Percentiles rank a stretch among this genome's conserved stretches.
Evolutionary conservation across 306 rosid species (phyloP).

Genomic region (Ceratonia siliqua): DNA sequence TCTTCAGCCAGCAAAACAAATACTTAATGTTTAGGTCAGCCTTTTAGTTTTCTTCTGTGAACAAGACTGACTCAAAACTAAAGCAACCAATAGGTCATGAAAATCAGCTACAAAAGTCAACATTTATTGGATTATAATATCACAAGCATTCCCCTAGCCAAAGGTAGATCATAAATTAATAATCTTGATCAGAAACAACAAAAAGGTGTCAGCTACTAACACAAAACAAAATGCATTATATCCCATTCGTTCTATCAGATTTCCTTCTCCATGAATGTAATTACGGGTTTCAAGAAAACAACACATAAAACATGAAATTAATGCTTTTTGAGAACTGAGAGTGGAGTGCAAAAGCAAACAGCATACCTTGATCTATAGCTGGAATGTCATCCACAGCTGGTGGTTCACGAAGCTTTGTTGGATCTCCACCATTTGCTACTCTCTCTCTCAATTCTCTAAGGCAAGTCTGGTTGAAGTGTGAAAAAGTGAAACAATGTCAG

Average conservation of each 20-base stretch:
- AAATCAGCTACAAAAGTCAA: too few species aligned
- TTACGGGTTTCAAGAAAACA: constrained; percentile 14
- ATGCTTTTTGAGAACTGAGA: constrained; percentile 1
- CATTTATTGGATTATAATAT: too few species aligned
- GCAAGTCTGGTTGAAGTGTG: constrained; percentile 49
- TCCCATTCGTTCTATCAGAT: neutral
- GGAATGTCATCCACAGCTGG: constrained; percentile 47
- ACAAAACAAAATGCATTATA: neutral
- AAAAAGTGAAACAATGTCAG: neutral
- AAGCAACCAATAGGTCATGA: too few species aligned
- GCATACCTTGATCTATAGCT: constrained; percentile 56
- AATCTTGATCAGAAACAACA: too few species aligned
- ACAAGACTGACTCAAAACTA: too few species aligned
- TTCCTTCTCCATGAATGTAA: neutral
- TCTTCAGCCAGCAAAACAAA: too few species aligned
- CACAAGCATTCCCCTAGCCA: too few species aligned
- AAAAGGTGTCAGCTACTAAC: too few species aligned
- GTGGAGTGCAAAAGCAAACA: constrained; percentile 15
- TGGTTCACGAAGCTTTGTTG: constrained; percentile 69
- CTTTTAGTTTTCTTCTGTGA: too few species aligned
- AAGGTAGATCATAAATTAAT: too few species aligned
- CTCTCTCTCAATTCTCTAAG: constrained; percentile 87
- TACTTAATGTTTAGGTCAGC: too few species aligned
- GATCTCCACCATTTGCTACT: constrained; percentile 94
- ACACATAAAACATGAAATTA: neutral